These are phyloP conservation scores for Brassica incana DNA, from an alignment of 345 rosid genomes.

Conservation along the genomic window DNA sequence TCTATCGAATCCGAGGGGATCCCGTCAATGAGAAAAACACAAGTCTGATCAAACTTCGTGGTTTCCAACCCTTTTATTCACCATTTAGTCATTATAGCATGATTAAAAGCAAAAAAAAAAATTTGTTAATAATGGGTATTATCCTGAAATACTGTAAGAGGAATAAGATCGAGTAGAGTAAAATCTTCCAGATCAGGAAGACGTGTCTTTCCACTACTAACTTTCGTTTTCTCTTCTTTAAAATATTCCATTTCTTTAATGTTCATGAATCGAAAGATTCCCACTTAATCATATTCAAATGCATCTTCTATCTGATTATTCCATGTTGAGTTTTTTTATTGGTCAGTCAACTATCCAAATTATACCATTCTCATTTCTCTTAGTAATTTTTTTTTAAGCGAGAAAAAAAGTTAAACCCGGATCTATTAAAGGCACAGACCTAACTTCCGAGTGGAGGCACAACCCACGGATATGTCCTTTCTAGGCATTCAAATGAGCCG, in stretches of 20 bases:
- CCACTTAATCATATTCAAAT: not conserved
- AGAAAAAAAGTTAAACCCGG: too few species aligned
- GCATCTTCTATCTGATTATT: not conserved
- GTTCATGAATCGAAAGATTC: not conserved
- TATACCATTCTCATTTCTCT: not conserved
- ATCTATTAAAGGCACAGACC: too few species aligned
- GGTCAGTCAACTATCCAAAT: not conserved
- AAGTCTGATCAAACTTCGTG: not conserved
- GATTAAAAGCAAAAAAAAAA: too few species aligned
- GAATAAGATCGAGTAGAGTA: not conserved
- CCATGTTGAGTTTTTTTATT: not conserved
- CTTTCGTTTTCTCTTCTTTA: not conserved
- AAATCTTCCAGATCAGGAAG: not conserved
- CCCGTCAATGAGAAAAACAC: not conserved
- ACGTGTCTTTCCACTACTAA: not conserved
- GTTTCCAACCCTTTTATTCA: too few species aligned
- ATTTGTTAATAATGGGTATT: too few species aligned
- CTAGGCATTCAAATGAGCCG: too few species aligned
- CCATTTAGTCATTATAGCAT: too few species aligned
- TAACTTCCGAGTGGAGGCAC: too few species aligned
- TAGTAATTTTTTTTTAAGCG: not conserved
- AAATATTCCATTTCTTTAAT: not conserved
- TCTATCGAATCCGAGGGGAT: not conserved
- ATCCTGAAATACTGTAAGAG: not conserved
- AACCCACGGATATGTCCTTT: too few species aligned